Evolutionary conservation across 192 early-diverging fungal species (phyloP).

Genomic region (Hyaloraphidium curvatum): DNA sequence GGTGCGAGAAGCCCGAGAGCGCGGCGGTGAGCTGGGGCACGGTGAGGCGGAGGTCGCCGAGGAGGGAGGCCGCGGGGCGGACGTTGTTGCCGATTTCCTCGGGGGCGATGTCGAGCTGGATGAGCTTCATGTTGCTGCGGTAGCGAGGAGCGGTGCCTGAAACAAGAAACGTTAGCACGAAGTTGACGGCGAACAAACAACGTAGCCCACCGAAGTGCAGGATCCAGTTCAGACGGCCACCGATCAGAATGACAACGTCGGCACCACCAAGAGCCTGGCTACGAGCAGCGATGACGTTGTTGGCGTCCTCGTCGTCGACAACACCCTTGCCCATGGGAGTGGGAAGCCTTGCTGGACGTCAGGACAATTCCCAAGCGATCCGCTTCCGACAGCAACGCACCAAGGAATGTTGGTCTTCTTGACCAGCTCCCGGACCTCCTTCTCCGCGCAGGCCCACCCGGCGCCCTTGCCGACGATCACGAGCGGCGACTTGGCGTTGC

Average conservation of each 20-base stretch:
- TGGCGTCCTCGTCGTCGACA: conserved; percentile 35
- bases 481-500: conserved; percentile 30
- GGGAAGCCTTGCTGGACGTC: too few species aligned
- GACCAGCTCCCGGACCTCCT: conserved; percentile 28
- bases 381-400: too few species aligned
- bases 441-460: conserved; percentile 43
- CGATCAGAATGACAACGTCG: conserved; percentile 46
- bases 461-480: conserved; percentile 58
- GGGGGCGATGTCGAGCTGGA: conserved; percentile 45
- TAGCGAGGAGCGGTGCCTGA: conserved; percentile 22
- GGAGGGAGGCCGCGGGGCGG: conserved; percentile 23
- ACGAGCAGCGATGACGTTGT: conserved; percentile 40
- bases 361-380: too few species aligned
- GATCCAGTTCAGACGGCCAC: conserved; percentile 55
- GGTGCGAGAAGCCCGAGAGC: conserved; percentile 3
- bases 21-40: conserved; percentile 23
- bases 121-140: conserved; percentile 30
- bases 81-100: conserved; percentile 43
- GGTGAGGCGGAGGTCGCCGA: conserved; percentile 36
- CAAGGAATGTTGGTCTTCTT: conserved; percentile 39
- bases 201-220: conserved; percentile 36
- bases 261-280: conserved; percentile 38
- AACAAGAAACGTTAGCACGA: not conserved
- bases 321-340: conserved; percentile 60
- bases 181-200: not conserved